Percentiles rank a stretch among this genome's conserved stretches.
Conservation (phyloP, 1,284 basidiomycete species). For the Erythrobasidium hasegawianum region DNA sequence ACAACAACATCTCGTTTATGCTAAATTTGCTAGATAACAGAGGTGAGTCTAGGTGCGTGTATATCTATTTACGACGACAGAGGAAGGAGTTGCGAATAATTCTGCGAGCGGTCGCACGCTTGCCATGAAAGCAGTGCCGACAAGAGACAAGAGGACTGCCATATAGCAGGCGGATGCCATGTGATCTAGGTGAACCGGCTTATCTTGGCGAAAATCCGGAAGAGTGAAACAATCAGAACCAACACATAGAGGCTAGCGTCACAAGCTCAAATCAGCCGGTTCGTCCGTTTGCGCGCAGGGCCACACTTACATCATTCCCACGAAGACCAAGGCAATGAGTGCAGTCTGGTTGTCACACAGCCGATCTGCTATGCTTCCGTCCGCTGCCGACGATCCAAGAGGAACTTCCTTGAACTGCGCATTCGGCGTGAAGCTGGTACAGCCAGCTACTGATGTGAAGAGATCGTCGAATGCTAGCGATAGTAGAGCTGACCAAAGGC, state of each 20-base stretch:
- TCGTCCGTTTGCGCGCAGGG: background rate
- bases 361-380: slow-evolving; percentile 53
- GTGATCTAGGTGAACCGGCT: slow-evolving; percentile 46
- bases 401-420: slow-evolving; percentile 52
- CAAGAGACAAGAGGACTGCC: too few relatives aligned
- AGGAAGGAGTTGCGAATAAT: too few relatives aligned
- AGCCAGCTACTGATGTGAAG: slow-evolving; percentile 78
- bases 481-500: slow-evolving; percentile 80
- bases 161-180: too few relatives aligned
- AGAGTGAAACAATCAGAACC: slow-evolving; percentile 77
- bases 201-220: slow-evolving; percentile 80
- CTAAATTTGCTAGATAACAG: too few relatives aligned
- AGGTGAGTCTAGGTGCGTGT: too few relatives aligned
- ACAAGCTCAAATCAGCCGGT: slow-evolving; percentile 5
- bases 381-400: slow-evolving; percentile 60
- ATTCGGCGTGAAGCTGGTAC: slow-evolving; percentile 53
- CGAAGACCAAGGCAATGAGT: slow-evolving; percentile 59
- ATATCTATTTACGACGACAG: too few relatives aligned
- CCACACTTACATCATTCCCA: slow-evolving; percentile 27
- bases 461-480: slow-evolving; percentile 85
- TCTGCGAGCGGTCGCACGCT: too few relatives aligned
- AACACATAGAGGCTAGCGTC: slow-evolving; percentile 62
- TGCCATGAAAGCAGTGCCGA: too few relatives aligned
- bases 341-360: slow-evolving; percentile 69
- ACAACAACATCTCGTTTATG: too few relatives aligned